phyloP scores from a whole-genome alignment of 805 yeast genomes.

The Myxozyma monticola region DNA sequence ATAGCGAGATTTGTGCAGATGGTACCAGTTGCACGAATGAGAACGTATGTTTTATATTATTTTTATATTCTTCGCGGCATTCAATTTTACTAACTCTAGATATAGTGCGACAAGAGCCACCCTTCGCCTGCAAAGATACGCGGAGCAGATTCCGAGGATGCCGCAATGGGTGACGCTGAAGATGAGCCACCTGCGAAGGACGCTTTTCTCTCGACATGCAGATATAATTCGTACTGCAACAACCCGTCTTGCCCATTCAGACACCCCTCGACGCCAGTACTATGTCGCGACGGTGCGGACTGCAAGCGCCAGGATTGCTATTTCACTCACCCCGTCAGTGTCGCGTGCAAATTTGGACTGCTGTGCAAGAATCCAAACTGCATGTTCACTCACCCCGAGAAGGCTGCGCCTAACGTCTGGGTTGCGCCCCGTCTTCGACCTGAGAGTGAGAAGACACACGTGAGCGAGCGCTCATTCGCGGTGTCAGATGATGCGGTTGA shows the following conservation, averaged over 20 bases:
- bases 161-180: slow-evolving; percentile 32
- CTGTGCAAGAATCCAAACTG: slow-evolving; percentile 74
- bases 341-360: slow-evolving; percentile 76
- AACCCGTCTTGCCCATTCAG: slow-evolving; percentile 77
- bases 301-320: slow-evolving; percentile 81
- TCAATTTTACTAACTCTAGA: slow-evolving; percentile 28
- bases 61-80: background rate
- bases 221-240: slow-evolving; percentile 73
- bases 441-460: background rate
- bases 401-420: slow-evolving; percentile 36
- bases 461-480: slow-evolving; percentile 23
- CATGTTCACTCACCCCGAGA: slow-evolving; percentile 77
- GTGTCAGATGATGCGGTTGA: slow-evolving; percentile 14
- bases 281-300: slow-evolving; percentile 79
- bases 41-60: slow-evolving; percentile 4
- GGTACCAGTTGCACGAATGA: slow-evolving; percentile 63
- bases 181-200: slow-evolving; percentile 29
- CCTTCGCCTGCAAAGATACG: slow-evolving; percentile 61
- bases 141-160: background rate
- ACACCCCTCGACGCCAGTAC: slow-evolving; percentile 71
- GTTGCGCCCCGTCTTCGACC: slow-evolving; percentile 1
- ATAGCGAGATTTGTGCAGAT: slow-evolving; percentile 72
- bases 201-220: slow-evolving; percentile 70
- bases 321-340: slow-evolving; percentile 78
- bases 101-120: slow-evolving; percentile 78